phyloP scores from a whole-genome alignment of 2,329 filamentous ascomycete species.

The Ophiostoma angusticollis region DNA sequence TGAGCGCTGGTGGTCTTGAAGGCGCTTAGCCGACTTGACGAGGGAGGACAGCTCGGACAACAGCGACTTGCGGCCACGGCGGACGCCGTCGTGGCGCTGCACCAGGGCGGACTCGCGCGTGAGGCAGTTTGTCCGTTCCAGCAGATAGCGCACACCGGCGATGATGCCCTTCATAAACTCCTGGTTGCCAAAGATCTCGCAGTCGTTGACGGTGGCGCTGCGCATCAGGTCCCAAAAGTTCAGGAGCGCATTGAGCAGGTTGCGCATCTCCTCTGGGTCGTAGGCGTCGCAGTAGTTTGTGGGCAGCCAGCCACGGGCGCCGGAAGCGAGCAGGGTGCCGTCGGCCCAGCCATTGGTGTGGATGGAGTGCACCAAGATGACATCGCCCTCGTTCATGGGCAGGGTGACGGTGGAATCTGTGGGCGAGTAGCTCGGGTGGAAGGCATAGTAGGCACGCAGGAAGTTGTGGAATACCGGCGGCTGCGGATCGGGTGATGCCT shows the following conservation, averaged over 20 bases:
- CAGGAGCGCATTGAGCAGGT: constrained; percentile 70
- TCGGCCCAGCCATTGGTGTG: constrained; percentile 99
- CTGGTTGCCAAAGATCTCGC: constrained; percentile 73
- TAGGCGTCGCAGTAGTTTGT: constrained; percentile 98
- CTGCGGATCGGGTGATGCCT: constrained; percentile 35
- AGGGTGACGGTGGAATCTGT: constrained; percentile 81
- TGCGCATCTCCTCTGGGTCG: constrained; percentile 75
- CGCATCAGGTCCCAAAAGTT: constrained; percentile 87
- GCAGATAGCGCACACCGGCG: constrained; percentile 75
- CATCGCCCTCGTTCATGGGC: constrained; percentile 77
- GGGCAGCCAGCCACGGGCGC: constrained; percentile 84
- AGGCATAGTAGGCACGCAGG: constrained; percentile 85
- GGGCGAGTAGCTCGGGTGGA: constrained; percentile 64
- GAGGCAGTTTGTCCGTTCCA: constrained; percentile 80
- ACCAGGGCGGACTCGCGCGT: constrained; percentile 69
- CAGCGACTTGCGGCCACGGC: constrained; percentile 72
- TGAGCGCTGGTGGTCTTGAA: constrained; percentile 58
- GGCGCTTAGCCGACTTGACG: constrained; percentile 74
- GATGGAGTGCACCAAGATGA: constrained; percentile 88
- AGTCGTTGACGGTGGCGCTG: constrained; percentile 61
- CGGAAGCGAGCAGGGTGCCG: constrained; percentile 75
- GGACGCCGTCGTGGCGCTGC: constrained; percentile 60
- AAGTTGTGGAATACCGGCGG: constrained; percentile 82
- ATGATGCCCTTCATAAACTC: constrained; percentile 93
- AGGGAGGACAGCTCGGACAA: constrained; percentile 80